Evolutionary conservation across 169 alveolate genomes (phyloP), one percentile per base, ranked within the genome.

Genomic region (Blepharisma undulans): DNA sequence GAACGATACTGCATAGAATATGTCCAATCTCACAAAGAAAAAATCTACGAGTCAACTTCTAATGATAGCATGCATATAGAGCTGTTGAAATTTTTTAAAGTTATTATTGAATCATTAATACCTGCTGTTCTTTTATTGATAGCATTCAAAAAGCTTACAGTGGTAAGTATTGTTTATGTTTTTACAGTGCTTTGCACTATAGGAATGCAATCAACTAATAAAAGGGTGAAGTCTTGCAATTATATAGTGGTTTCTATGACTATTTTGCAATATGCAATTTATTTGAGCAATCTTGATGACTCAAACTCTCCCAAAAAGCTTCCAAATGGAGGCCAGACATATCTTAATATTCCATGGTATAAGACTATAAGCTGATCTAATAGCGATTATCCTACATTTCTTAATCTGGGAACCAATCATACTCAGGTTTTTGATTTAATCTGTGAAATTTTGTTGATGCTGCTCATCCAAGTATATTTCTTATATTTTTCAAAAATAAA

Each of bases 161-260:
- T 86, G n/a, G n/a, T 86, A 21, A 72, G 91, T 16, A 32, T 86
- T 21, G 25, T 86, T 27, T 86, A 86, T 72, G 91, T 86, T 1
- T 4, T 86, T 7, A 19, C 84, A 66, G 91, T 86, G 2, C 19
- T 86, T 2, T 19, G 10, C 16, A 30, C 12, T 16, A 71, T 86
- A 19, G 10, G 25, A 12, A n/a, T 19, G 10, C 1, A 61, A 0
- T 14, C 59, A 7, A 79, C 91, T 12, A 12, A 27, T 36, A 25
- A 10, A 66, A 34, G 84, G 12, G 72, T 30, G 8, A 27, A 86
- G 12, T 12, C 22, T 25, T 34, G 29, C n/a, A 60, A 86, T 86
- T 25, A 19, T 5, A n/a, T 84, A n/a, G 77, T 86, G 14, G 72
- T 86, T 25, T 60, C 10, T 22, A 61, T 86, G 80, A 66, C 29